A percentile compares a stretch with the other conserved stretches of the same genome.
Evolutionary conservation across 305 asterid genomes (phyloP).

Genomic region (Solanum hybrid): DNA sequence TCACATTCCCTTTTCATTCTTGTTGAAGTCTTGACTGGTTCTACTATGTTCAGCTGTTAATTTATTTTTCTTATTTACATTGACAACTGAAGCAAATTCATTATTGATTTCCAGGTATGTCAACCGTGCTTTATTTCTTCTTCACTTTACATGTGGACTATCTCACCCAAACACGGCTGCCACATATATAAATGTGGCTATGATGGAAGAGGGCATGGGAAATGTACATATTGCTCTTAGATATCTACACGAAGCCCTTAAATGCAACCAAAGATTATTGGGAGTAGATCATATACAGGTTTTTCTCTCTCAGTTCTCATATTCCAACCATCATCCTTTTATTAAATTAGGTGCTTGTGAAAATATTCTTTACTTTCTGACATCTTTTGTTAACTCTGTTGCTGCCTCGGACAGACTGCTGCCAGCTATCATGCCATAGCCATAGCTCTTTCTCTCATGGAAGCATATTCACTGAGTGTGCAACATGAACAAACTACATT

Average conservation of each 20-base stretch:
- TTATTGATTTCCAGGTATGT: slow-evolving; percentile 66
- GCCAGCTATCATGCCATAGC: slow-evolving; percentile 99
- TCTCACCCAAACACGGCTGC: slow-evolving; percentile 99
- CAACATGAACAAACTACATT: slow-evolving; percentile 98
- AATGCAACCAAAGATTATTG: slow-evolving; percentile 80
- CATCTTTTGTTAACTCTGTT: neutral
- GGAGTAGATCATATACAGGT: slow-evolving; percentile 99
- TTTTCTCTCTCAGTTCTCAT: slow-evolving; percentile 14
- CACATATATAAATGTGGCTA: slow-evolving; percentile 95
- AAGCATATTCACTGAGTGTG: slow-evolving; percentile 95
- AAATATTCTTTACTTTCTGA: neutral
- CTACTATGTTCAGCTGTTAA: slow-evolving; percentile 2
- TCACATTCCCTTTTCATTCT: slow-evolving; percentile 1
- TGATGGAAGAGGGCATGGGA: slow-evolving; percentile 99
- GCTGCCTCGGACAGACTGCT: slow-evolving; percentile 68
- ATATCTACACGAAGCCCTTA: slow-evolving; percentile 98
- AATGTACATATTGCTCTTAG: slow-evolving; percentile 98
- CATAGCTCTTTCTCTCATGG: slow-evolving; percentile 99
- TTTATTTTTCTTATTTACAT: slow-evolving; percentile 4
- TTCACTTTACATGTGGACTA: slow-evolving; percentile 95
- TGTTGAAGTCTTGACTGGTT: slow-evolving; percentile 2
- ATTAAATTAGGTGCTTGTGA: neutral
- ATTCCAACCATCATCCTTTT: slow-evolving; percentile 7
- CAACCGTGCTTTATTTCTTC: slow-evolving; percentile 95
- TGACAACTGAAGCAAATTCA: neutral